Conservation (phyloP, 2,329 filamentous ascomycete genomes). For the Penicillium decumbens region DNA sequence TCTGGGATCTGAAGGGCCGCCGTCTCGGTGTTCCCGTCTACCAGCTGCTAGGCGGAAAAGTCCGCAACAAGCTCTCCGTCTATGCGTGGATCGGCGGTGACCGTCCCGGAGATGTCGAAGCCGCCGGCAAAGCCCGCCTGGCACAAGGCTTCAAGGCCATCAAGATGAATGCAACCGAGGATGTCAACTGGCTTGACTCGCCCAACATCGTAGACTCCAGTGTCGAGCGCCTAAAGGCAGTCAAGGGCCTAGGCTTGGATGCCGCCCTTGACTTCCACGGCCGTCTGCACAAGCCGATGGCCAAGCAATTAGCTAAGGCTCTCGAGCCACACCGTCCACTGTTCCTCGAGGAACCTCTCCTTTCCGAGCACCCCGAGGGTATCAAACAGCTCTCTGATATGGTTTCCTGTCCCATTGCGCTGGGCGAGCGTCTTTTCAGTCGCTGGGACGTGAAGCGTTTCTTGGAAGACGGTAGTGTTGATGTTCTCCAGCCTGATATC, state of each 20-base stretch:
- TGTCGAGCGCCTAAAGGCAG: conserved; percentile 63
- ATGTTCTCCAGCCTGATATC: conserved; percentile 70
- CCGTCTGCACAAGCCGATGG: conserved; percentile 73
- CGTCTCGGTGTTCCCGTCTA: conserved; percentile 64
- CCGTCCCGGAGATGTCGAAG: conserved; percentile 61
- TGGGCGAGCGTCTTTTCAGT: conserved; percentile 67
- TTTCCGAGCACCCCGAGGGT: conserved; percentile 64
- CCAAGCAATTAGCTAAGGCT: conserved; percentile 65
- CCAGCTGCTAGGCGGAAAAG: conserved; percentile 67
- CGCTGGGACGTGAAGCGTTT: conserved; percentile 72
- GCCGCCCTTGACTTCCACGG: conserved; percentile 75
- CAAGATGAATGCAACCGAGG: conserved; percentile 77
- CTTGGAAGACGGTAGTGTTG: conserved; percentile 62
- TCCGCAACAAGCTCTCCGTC: conserved; percentile 64
- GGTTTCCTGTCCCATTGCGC: conserved; percentile 62
- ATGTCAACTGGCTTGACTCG: conserved; percentile 71
- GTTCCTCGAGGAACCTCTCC: conserved; percentile 71
- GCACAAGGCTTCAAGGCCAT: conserved; percentile 44
- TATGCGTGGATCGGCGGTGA: conserved; percentile 79
- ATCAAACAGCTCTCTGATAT: conserved; percentile 58
- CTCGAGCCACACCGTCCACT: conserved; percentile 65
- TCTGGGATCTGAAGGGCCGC: conserved; percentile 71
- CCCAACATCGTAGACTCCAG: conserved; percentile 59
- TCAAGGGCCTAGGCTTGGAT: conserved; percentile 66
- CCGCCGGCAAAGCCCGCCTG: conserved; percentile 50